Conservation (phyloP, 352 stramenopile genomes). For the Phytopythium sindhum region DNA sequence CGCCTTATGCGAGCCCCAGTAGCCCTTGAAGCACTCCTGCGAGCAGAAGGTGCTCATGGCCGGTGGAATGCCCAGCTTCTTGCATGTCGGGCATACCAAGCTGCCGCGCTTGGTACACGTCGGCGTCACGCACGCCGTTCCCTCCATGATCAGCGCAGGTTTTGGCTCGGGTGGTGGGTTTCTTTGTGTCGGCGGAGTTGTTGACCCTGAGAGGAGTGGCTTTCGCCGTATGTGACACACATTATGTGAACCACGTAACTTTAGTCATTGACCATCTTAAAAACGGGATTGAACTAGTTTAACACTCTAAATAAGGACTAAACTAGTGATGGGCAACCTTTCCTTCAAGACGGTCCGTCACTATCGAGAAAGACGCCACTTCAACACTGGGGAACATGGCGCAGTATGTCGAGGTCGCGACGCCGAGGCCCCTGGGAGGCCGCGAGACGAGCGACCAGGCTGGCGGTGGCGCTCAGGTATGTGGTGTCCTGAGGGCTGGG, state of each 20-base stretch:
- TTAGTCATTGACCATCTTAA: no score
- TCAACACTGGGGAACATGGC: constrained; percentile 23
- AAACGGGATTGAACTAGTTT: no score
- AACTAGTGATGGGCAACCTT: no score
- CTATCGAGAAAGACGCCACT: constrained; percentile 3
- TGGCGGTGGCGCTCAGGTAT: neutral
- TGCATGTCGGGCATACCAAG: constrained; percentile 90
- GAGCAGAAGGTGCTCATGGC: constrained; percentile 90
- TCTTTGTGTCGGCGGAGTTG: neutral
- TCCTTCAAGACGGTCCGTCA: no score
- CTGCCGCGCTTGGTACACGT: constrained; percentile 76
- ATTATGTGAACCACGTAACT: constrained; percentile 8
- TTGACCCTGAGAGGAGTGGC: neutral
- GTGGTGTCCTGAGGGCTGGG: neutral
- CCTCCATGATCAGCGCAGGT: neutral
- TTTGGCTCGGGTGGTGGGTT: neutral
- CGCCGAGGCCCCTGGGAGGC: constrained; percentile 8
- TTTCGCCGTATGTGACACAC: neutral
- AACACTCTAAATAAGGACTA: no score
- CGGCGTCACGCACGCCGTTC: constrained; percentile 38
- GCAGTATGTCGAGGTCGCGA: constrained; percentile 26
- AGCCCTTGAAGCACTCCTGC: constrained; percentile 96
- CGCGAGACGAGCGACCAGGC: neutral
- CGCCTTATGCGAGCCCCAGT: constrained; percentile 95
- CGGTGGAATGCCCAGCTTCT: constrained; percentile 85